These are phyloP conservation scores for Eucalyptus coolabah DNA, from an alignment of 345 rosid species.

Conservation along the genomic window DNA sequence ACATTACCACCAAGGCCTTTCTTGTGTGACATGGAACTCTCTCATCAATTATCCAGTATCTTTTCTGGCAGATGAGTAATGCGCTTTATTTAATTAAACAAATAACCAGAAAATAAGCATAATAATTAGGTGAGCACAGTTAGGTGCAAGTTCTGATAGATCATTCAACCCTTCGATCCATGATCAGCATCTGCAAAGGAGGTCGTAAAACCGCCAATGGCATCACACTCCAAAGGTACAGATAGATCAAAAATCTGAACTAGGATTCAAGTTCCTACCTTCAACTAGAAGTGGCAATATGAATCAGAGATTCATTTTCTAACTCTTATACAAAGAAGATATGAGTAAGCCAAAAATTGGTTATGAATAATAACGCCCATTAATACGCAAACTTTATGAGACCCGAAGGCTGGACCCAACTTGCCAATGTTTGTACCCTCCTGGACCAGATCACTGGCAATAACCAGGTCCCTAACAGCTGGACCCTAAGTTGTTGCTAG, in stretches of 20 bases:
- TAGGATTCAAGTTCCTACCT: not conserved
- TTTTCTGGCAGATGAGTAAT: not conserved
- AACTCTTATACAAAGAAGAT: not conserved
- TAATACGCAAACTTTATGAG: not conserved
- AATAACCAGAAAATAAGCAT: not conserved
- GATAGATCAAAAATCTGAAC: not conserved
- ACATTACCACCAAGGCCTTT: not conserved
- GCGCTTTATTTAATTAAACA: not conserved
- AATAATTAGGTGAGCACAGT: not conserved
- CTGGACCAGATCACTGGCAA: not conserved
- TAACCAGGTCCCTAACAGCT: not conserved
- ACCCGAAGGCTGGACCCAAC: not conserved
- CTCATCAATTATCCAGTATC: not conserved
- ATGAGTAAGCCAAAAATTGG: not conserved
- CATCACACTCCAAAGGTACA: not conserved
- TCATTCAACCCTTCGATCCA: not conserved
- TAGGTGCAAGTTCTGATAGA: not conserved
- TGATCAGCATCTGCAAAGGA: not conserved
- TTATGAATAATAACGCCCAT: not conserved
- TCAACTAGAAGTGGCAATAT: not conserved
- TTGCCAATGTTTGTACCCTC: not conserved
- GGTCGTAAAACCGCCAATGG: not conserved
- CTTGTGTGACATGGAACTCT: not conserved
- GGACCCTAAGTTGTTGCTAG: not conserved
- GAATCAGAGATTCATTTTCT: not conserved